Conservation (phyloP, 2,329 filamentous ascomycete species). For the Emericellopsis cladophorae region DNA sequence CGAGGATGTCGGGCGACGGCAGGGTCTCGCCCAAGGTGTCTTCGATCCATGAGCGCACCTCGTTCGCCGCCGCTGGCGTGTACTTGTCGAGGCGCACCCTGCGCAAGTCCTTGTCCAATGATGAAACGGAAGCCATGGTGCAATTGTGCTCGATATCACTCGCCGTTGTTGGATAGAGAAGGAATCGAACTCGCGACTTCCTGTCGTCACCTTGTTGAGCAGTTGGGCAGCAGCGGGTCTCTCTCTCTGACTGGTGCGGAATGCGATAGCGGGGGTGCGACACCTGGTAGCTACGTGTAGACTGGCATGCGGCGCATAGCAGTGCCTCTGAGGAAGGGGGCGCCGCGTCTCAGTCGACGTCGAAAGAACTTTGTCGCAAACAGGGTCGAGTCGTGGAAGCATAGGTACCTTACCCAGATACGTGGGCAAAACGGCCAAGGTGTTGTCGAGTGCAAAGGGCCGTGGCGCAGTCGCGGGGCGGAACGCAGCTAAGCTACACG, state of each 20-base stretch:
- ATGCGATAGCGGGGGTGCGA: neutral
- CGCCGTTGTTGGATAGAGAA: too few relatives aligned
- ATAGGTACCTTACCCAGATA: too few relatives aligned
- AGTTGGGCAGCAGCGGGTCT: neutral
- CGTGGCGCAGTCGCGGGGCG: too few relatives aligned
- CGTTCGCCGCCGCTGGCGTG: slow-evolving; percentile 78
- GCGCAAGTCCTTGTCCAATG: slow-evolving; percentile 90
- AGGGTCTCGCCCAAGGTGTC: slow-evolving; percentile 62
- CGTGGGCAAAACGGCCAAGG: too few relatives aligned
- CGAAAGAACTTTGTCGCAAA: too few relatives aligned
- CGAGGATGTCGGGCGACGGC: slow-evolving; percentile 63
- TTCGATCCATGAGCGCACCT: slow-evolving; percentile 80
- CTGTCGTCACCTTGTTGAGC: neutral
- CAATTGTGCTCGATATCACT: too few relatives aligned
- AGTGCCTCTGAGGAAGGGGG: neutral
- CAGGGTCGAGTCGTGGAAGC: too few relatives aligned
- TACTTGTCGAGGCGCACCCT: slow-evolving; percentile 86
- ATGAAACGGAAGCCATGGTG: slow-evolving; percentile 82
- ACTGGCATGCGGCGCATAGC: slow-evolving; percentile 1
- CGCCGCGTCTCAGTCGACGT: too few relatives aligned
- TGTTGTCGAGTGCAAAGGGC: too few relatives aligned
- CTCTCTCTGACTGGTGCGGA: neutral
- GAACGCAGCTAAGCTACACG: too few relatives aligned
- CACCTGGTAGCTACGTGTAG: neutral
- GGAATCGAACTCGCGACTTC: too few relatives aligned